phyloP scores from a whole-genome alignment of 768 basidiomycete species.

The Xerocomellus amylosporus region DNA sequence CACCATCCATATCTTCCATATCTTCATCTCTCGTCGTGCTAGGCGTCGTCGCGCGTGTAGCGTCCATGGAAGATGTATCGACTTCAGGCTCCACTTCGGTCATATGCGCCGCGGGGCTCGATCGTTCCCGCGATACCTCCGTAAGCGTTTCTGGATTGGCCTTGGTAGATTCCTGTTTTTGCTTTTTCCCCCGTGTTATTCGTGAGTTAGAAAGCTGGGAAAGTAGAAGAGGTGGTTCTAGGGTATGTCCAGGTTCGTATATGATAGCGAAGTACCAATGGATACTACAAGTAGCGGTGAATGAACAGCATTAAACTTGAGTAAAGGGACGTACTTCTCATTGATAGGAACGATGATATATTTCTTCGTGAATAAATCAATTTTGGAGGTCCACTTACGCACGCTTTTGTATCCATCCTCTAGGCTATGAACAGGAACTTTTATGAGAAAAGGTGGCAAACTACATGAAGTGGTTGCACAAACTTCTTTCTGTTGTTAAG shows the following conservation, averaged over 20 bases:
- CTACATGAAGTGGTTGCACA: slow-evolving; percentile 12
- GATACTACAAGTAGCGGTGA: slow-evolving; percentile 46
- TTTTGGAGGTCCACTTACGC: slow-evolving; percentile 89
- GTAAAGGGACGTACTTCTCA: slow-evolving; percentile 66
- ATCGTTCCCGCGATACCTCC: slow-evolving; percentile 1
- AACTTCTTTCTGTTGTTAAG: slow-evolving; percentile 63
- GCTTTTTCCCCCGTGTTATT: slow-evolving; percentile 24
- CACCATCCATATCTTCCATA: slow-evolving; percentile 16
- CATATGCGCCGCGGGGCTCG: background rate
- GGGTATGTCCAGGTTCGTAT: slow-evolving; percentile 65
- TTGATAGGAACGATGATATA: slow-evolving; percentile 96
- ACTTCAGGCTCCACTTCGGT: slow-evolving; percentile 10
- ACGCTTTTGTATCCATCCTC: slow-evolving; percentile 80
- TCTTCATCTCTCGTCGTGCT: slow-evolving; percentile 15
- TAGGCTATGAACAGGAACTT: slow-evolving; percentile 31
- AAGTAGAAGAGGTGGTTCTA: slow-evolving; percentile 47
- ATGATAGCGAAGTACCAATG: slow-evolving; percentile 99
- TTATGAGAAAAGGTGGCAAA: slow-evolving; percentile 11
- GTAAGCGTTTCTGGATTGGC: slow-evolving; percentile 1
- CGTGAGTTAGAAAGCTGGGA: slow-evolving; percentile 8
- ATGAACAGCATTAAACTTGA: background rate
- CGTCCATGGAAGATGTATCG: slow-evolving; percentile 14
- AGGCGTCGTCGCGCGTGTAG: slow-evolving; percentile 24
- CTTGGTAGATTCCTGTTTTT: slow-evolving; percentile 9
- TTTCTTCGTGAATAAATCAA: slow-evolving; percentile 87